Conservation (phyloP, 768 basidiomycete genomes). For the Phlebiopsis flavidoalba region DNA sequence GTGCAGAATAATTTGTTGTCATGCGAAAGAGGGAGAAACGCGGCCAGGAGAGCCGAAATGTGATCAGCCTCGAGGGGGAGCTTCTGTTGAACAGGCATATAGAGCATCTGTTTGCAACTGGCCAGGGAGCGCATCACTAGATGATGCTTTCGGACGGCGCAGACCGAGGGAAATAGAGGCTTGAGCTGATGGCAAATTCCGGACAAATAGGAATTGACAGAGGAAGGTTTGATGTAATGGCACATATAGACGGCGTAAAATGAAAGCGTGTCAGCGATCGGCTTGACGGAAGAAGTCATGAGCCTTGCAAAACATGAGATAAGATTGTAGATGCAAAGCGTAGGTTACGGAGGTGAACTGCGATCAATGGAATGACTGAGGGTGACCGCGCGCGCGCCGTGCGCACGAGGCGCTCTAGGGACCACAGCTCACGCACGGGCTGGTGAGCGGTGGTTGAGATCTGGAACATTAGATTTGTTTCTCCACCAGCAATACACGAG, state of each 20-base stretch:
- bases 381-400: slow-evolving; percentile 28
- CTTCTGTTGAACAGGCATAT: not conserved
- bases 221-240: not conserved
- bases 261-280: not conserved
- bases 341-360: not conserved
- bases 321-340: not conserved
- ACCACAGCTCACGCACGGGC: slow-evolving; percentile 30
- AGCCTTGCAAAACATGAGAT: not conserved
- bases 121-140: not conserved
- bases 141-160: not conserved
- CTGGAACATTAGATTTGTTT: slow-evolving; percentile 14
- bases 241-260: not conserved
- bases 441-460: slow-evolving; percentile 21
- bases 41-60: not conserved
- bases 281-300: not conserved
- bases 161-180: not conserved
- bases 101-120: not conserved
- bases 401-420: slow-evolving; percentile 26
- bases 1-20: slow-evolving; percentile 24
- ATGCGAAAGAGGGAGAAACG: not conserved
- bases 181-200: not conserved
- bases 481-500: slow-evolving; percentile 22
- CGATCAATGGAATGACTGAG: slow-evolving; percentile 19
- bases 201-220: not conserved
- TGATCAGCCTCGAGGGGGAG: slow-evolving; percentile 13